Evolutionary conservation across 1,139 yeast species (phyloP), one percentile per base, ranked within the genome.

Genomic region (Sugiyamaella pinicola): DNA sequence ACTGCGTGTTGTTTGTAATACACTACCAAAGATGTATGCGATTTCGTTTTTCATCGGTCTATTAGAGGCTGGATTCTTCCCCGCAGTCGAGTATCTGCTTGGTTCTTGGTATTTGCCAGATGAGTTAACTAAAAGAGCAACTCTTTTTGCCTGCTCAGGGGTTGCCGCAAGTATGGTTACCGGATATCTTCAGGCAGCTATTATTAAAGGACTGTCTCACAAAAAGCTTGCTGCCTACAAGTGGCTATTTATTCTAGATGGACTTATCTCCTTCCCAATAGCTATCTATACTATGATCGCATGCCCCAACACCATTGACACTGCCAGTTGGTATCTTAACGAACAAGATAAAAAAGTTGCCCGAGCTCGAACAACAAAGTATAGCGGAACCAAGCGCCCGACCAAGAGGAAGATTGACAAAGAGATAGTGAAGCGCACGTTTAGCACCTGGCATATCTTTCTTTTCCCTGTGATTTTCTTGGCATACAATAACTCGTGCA

Each of bases 41-140:
- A 51, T 82, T 19, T 64, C 85, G 50, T 82, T 82, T 61, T 70
- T 82, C 40, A 65, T 81, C 45, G 87, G 85, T 0, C 66, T 81
- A 9, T 65, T 75, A 1, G 86, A 81, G 64, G 62, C 80, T 22
- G 84, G 84, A 0, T 79, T 77, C 61, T 81, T 80, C 64, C 84
- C 84, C 0, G 83, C 82, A 19, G 68, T 79, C 58, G 80, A 73
- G 50, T 75, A 73, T 56, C 61, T 78, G 39, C 63, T 79, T n/a
- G 83, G 83, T 5, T 71, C 78, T 3, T 77, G 78, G 75, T 77
- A 77, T 57, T 64, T 70, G 2, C 67, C 65, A 15, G 66, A 68
- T 6, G 83, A 80, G 54, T 64, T 79, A 48, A 69, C 79, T 18
- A 78, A 76, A 57, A 67, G 85, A 59, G 70, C 81, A 10, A 72